Evolutionary conservation across 31 red algal genomes (phyloP).

Genomic region (Odonthalia washingtoniensis): DNA sequence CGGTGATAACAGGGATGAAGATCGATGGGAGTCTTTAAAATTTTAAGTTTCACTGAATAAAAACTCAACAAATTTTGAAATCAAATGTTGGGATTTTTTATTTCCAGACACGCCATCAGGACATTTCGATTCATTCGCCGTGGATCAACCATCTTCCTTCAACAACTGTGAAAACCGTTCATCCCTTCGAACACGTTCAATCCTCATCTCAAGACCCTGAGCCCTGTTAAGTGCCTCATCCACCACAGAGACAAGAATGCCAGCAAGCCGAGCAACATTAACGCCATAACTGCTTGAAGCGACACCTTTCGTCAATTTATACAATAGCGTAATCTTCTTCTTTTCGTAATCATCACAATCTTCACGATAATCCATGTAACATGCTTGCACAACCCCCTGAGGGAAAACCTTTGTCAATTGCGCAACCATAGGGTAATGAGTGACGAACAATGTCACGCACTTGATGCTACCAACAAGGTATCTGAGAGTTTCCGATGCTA

Average conservation of each 20-base stretch:
- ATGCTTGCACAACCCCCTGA: constrained; percentile 13
- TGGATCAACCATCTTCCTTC: too few relatives aligned
- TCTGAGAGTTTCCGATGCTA: constrained; percentile 81
- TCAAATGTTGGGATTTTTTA: too few relatives aligned
- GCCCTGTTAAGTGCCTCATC: constrained; percentile 50
- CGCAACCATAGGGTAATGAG: constrained; percentile 76
- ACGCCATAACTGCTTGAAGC: constrained; percentile 75
- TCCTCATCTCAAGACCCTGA: constrained; percentile 41
- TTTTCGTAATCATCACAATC: neutral
- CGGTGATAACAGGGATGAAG: too few relatives aligned
- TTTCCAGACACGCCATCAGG: too few relatives aligned
- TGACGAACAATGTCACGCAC: constrained; percentile 74
- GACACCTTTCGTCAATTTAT: constrained; percentile 75
- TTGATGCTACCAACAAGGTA: constrained; percentile 54
- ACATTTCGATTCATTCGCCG: too few relatives aligned
- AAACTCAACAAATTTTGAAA: too few relatives aligned
- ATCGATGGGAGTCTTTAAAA: too few relatives aligned
- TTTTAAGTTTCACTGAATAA: too few relatives aligned
- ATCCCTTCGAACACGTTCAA: constrained; percentile 24
- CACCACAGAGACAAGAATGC: constrained; percentile 55
- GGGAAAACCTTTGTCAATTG: constrained; percentile 33
- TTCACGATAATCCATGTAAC: constrained; percentile 79
- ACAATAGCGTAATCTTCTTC: constrained; percentile 52
- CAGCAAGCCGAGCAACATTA: constrained; percentile 81
- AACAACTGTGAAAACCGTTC: constrained; percentile 9